phyloP scores from a whole-genome alignment of 495 filamentous ascomycete genomes.

The Friedmanniomyces simplex region DNA sequence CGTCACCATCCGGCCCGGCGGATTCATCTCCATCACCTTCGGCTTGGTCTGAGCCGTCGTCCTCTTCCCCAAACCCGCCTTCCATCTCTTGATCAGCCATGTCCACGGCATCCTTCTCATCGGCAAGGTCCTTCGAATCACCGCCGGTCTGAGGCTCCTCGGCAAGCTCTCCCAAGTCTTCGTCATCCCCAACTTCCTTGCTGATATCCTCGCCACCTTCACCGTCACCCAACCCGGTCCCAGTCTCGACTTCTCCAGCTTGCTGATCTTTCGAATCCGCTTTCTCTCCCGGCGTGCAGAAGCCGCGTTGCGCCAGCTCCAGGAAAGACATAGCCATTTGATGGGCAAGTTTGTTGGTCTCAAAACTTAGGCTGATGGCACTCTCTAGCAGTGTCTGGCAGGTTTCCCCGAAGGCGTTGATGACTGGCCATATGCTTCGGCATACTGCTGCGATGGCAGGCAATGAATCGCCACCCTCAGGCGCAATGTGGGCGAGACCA shows the following conservation, averaged over 20 bases:
- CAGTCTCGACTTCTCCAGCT: conserved; percentile 68
- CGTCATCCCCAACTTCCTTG: conserved; percentile 87
- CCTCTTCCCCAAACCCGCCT: conserved; percentile 59
- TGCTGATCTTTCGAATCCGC: conserved; percentile 49
- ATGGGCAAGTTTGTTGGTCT: conserved; percentile 62
- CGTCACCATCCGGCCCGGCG: conserved; percentile 51
- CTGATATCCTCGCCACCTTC: conserved; percentile 94
- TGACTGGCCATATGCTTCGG: conserved; percentile 49
- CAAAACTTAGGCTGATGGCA: conserved; percentile 51
- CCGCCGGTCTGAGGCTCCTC: conserved; percentile 47
- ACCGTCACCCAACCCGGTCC: conserved; percentile 73
- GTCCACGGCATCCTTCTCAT: conserved; percentile 72
- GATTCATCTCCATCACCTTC: conserved; percentile 45
- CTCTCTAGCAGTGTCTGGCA: conserved; percentile 42
- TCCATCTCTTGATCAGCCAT: conserved; percentile 89
- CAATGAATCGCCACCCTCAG: neutral
- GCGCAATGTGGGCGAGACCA: neutral
- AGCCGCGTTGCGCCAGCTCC: conserved; percentile 69
- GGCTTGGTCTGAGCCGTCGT: conserved; percentile 47
- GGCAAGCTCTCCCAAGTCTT: conserved; percentile 84
- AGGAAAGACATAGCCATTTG: conserved; percentile 64
- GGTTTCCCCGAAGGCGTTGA: conserved; percentile 59
- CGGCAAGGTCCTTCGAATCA: conserved; percentile 40
- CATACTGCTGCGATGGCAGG: conserved; percentile 9
- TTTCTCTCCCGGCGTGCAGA: conserved; percentile 77